Percentiles rank a stretch among this genome's conserved stretches.
phyloP scores from a whole-genome alignment of 2,329 filamentous ascomycete genomes.

The Endoconidiophora laricicola region DNA sequence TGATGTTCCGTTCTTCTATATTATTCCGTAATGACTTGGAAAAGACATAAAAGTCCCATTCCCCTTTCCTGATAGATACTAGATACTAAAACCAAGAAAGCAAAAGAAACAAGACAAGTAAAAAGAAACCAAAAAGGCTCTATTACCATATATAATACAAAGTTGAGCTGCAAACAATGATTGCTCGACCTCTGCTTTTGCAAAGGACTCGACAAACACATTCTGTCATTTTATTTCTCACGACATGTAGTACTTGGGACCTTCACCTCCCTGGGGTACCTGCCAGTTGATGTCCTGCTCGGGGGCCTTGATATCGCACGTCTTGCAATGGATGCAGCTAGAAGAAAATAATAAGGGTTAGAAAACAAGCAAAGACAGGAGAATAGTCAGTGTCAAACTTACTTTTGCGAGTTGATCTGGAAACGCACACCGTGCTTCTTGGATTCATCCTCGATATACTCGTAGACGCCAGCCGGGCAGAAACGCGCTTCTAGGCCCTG shows the following conservation, averaged over 20 bases:
- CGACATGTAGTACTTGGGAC: constrained; percentile 57
- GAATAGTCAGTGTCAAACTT: constrained; percentile 27
- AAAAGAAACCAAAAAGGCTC: background rate
- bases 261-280: constrained; percentile 80
- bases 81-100: background rate
- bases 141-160: background rate
- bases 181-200: background rate
- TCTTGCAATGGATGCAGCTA: constrained; percentile 98
- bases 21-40: too few species aligned
- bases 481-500: constrained; percentile 92
- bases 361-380: background rate
- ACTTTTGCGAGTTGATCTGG: constrained; percentile 97
- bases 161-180: background rate
- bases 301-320: constrained; percentile 96
- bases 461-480: constrained; percentile 93
- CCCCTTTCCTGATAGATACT: background rate
- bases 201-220: background rate
- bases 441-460: constrained; percentile 83
- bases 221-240: constrained; percentile 15
- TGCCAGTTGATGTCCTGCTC: constrained; percentile 96
- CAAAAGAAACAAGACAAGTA: constrained; percentile 1
- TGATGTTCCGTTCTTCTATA: too few species aligned
- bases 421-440: constrained; percentile 84
- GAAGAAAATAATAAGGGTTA: background rate
- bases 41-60: background rate